Evolutionary conservation across 1,139 yeast species (phyloP), one percentile per base, ranked within the genome.

Genomic region (Nakaseomyces glabratus): DNA sequence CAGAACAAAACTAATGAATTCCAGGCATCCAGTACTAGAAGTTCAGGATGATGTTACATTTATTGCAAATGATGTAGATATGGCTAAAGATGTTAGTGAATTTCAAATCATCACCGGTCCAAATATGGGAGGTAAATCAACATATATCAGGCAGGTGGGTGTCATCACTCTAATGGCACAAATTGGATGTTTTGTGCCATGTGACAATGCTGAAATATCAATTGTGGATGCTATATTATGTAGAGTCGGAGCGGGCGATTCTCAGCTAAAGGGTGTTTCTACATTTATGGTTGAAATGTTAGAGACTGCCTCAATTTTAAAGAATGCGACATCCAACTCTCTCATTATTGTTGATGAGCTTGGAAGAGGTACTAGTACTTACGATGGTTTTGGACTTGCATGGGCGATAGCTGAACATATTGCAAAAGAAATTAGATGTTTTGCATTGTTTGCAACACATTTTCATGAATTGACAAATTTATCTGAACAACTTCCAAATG

Each of bases 201-300:
- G 80, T 45, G 63, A 66, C 1, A 66, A 62, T 30, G 86, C 95
- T 0, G 88, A 82, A 48, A 57, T 90, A 25, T 76, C 88, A 4
- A 67, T 90, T 2, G 85, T 86, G 44, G 98, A 90, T 60, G 86
- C 95, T 1, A 82, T 90, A 9, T 68, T 90, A 42, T 93, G 97
- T 10, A 75, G 98, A 51, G 95, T 90, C n/a, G 98, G 98, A 11
- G 97, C 98, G 2, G 94, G 96, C 7, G 98, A 90, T 57, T 88
- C 96, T 0, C 98, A 90, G 58, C 68, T 90, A 50, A 88, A 88
- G 58, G 98, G 98, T 16, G 84, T 90, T 26, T 86, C 96, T 0
- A 90, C 98, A 0, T 90, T 90, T 49, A 90, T 90, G 98, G 86
- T 93, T 25, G 98, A 90, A 57, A 90, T 90, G 97, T 67, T 90